Evolutionary conservation across 2,329 filamentous ascomycete species (phyloP).

Genomic region (Pseudogymnoascus sp.): DNA sequence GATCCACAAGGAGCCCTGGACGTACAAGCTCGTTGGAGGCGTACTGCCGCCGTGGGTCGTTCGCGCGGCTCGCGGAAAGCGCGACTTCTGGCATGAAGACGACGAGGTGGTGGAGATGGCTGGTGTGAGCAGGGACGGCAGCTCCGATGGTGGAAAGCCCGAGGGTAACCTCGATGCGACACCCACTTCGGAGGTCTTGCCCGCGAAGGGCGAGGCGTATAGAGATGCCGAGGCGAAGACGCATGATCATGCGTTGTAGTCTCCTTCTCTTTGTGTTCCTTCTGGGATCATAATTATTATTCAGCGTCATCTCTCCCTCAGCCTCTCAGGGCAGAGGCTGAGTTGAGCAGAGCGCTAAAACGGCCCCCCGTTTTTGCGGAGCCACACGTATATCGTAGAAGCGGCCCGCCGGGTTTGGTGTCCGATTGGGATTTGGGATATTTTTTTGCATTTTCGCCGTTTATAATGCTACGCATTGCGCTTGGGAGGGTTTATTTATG

Average conservation of each 20-base stretch:
- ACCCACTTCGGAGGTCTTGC: background rate
- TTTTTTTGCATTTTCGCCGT: background rate
- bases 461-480: background rate
- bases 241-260: background rate
- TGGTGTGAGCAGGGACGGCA: background rate
- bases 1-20: constrained; percentile 71
- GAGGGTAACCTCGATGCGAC: background rate
- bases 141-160: background rate
- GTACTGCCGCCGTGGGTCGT: constrained; percentile 67
- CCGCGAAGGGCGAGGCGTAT: background rate
- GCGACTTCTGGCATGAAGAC: constrained; percentile 59
- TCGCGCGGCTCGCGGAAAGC: constrained; percentile 57
- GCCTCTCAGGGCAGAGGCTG: background rate
- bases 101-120: constrained; percentile 14
- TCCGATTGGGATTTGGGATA: background rate
- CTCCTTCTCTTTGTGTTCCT: background rate
- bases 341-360: background rate
- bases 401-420: constrained; percentile 7
- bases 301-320: background rate
- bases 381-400: constrained; percentile 5
- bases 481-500: background rate
- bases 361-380: constrained; percentile 3
- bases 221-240: background rate
- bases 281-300: background rate
- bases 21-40: constrained; percentile 66